These are phyloP conservation scores for Lepidium sativum DNA, from an alignment of 345 rosid species.

Conservation along the genomic window DNA sequence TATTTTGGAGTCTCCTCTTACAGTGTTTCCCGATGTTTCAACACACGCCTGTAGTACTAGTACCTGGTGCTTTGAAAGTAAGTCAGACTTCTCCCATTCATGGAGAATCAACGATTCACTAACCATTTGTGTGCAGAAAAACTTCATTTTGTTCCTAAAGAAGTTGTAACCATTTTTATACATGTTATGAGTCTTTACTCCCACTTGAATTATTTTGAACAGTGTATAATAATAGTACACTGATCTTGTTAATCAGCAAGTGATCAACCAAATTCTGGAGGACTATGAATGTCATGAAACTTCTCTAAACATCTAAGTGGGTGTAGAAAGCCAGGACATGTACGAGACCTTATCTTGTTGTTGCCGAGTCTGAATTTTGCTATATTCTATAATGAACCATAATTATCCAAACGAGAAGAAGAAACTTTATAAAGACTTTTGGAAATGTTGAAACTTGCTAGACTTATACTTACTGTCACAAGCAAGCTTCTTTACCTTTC, in stretches of 20 bases:
- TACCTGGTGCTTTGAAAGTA: not conserved
- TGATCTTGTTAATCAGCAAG: not conserved
- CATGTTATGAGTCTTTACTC: not conserved
- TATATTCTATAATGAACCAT: not conserved
- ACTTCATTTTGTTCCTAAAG: not conserved
- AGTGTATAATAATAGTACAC: no score
- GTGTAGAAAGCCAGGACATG: not conserved
- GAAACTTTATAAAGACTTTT: not conserved
- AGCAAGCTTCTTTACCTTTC: not conserved
- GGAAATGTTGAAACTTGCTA: not conserved
- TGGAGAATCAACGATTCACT: not conserved
- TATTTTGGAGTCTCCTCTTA: constrained; percentile 1
- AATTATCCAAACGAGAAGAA: not conserved
- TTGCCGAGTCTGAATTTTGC: not conserved
- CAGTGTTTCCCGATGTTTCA: not conserved
- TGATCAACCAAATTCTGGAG: not conserved
- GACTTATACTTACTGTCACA: not conserved
- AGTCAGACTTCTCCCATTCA: not conserved
- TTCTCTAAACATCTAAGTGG: not conserved
- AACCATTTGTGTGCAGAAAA: not conserved
- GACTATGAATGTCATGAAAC: not conserved
- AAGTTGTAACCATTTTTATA: not conserved
- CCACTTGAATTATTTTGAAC: no score
- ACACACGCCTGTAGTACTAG: no score
- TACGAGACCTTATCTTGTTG: not conserved